Conservation (phyloP, 164 flowering plant species). For the Aristolochia contorta region DNA sequence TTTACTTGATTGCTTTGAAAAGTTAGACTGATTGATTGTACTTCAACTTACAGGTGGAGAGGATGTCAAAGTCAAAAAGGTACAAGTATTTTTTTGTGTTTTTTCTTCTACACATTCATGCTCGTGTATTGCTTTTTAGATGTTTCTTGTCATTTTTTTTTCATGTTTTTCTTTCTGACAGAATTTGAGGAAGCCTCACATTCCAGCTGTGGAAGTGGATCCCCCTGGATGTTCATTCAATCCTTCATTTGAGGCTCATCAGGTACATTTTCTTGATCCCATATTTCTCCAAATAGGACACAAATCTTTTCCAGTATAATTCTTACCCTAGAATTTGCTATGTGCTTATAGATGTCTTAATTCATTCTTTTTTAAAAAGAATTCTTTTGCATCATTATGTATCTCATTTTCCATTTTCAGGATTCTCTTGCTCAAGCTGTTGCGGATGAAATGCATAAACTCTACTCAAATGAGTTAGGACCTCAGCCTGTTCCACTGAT, state of each 20-base stretch:
- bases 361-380: too few relatives aligned
- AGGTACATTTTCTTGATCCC: conserved; percentile 30
- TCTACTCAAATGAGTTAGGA: conserved; percentile 63
- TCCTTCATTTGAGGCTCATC: conserved; percentile 77
- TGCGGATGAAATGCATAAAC: conserved; percentile 93
- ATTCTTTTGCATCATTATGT: background rate
- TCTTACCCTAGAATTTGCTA: background rate
- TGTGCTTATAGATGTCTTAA: background rate
- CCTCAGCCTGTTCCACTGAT: conserved; percentile 83
- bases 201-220: conserved; percentile 95
- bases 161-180: conserved; percentile 14
- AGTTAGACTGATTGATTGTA: too few relatives aligned
- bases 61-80: conserved; percentile 38
- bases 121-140: too few relatives aligned
- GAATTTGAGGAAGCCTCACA: conserved; percentile 43
- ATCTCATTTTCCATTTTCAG: conserved; percentile 22
- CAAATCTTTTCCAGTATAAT: background rate
- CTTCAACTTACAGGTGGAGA: conserved; percentile 29
- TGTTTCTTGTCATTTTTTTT: background rate
- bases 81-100: conserved; percentile 4
- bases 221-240: conserved; percentile 90
- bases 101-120: too few relatives aligned
- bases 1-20: too few relatives aligned
- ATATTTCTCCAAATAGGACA: background rate
- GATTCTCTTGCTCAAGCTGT: conserved; percentile 89